Base-by-base conservation (phyloP, 176 grass and related monocot species). In the Thinopyrum elongatum region DNA sequence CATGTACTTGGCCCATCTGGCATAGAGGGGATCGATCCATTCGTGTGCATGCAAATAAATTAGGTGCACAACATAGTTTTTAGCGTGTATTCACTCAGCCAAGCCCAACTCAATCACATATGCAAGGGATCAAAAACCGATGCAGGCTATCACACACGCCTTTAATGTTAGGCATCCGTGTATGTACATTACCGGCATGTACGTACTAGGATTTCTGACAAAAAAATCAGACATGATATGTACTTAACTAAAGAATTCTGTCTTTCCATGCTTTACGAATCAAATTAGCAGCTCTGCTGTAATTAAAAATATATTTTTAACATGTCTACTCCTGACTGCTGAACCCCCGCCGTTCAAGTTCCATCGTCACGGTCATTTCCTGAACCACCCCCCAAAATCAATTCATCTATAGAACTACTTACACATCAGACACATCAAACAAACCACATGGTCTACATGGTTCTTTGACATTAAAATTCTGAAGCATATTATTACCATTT, bases 341-440 rank as follows among this genome's bases (percentile, higher is more conserved):
- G 21, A 76, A 75, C 28, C 28, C 19, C 64, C 82, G 64, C 44
- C 61, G 14, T 16, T 64, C 70, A 77, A 67, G 75, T 82, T 78
- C 77, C 71, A 86, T 77, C 61, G 36, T 47, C 63, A 60, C 70
- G 34, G 28, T 21, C 57, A 53, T 39, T 39, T 30, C 75, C 36
- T n/a, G 19, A 69, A 65, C 22, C 22, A 21, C 34, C 13, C 28
- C 25, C 14, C 47, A 53, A 73, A 81, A 65, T 78, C 11, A 65
- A 29, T 65, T 80, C 26, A 79, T 19, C 9, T 16, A 47, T 53
- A 58, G 15, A 83, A 36, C 58, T 66, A 46, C 41, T 8, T 71
- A 72, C 74, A 83, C 22, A 78, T 35, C n/a, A 78, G 35, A 29
- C 16, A 34, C 86, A 67, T 76, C 16, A 75, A 74, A 74, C 71